Conservation (phyloP, 163 green algal species). For the Scenedesmus sp. region DNA sequence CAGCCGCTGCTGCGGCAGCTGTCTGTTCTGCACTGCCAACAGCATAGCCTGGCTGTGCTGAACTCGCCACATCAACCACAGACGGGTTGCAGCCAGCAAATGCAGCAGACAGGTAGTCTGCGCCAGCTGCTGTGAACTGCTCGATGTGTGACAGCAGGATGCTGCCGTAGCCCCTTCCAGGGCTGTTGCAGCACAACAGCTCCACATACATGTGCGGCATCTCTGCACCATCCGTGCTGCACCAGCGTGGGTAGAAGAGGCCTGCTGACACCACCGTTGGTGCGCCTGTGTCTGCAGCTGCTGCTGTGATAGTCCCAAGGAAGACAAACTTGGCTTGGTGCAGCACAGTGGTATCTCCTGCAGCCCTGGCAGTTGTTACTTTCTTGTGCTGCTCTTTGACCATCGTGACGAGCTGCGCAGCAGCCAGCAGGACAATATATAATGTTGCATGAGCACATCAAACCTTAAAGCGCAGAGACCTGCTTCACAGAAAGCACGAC, state of each 20-base stretch:
- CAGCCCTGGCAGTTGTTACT: constrained; percentile 13
- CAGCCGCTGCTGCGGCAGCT: neutral
- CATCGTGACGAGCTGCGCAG: neutral
- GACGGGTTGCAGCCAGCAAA: neutral
- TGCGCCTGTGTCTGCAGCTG: neutral
- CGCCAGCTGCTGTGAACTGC: neutral
- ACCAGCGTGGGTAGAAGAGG: constrained; percentile 46
- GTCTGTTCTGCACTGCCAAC: neutral
- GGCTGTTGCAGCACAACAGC: constrained; percentile 49
- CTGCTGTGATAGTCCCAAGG: neutral
- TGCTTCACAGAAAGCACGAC: neutral
- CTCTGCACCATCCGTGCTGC: neutral
- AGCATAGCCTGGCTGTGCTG: neutral
- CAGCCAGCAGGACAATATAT: neutral
- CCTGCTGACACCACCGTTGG: constrained; percentile 43
- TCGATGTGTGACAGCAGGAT: constrained; percentile 56
- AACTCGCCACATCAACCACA: neutral
- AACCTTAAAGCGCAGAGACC: neutral
- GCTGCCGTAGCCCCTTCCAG: constrained; percentile 42
- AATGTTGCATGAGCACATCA: neutral
- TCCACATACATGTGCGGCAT: constrained; percentile 56
- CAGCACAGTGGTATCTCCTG: neutral
- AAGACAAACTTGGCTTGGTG: constrained; percentile 26
- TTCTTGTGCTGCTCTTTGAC: constrained; percentile 48
- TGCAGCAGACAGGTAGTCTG: constrained; percentile 1